phyloP scores from a whole-genome alignment of 1,284 basidiomycete species.

The Fomes fomentarius region DNA sequence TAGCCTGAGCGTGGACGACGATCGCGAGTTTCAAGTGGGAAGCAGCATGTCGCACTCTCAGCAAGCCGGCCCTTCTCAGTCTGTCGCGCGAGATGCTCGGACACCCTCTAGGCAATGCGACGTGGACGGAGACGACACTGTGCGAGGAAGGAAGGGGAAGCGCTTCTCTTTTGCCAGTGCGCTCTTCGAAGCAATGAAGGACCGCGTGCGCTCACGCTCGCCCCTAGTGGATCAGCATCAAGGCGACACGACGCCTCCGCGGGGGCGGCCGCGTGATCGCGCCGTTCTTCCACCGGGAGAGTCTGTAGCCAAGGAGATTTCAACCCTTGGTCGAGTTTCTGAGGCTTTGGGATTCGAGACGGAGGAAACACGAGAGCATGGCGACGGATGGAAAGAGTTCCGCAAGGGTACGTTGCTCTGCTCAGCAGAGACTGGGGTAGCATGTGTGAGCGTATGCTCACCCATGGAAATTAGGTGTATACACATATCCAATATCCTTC shows the following conservation, averaged over 20 bases:
- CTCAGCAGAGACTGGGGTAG: too few species aligned
- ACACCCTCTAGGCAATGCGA: conserved; percentile 23
- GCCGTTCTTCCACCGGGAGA: background rate
- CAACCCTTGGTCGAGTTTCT: conserved; percentile 35
- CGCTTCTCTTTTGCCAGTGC: conserved; percentile 42
- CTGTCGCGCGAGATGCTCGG: conserved; percentile 8
- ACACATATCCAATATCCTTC: conserved; percentile 94
- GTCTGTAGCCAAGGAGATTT: conserved; percentile 24
- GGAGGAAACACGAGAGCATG: conserved; percentile 50
- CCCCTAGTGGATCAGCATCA: conserved; percentile 26
- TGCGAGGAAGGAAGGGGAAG: conserved; percentile 39
- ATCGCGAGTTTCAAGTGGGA: conserved; percentile 30
- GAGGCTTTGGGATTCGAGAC: conserved; percentile 44
- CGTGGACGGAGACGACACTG: conserved; percentile 22
- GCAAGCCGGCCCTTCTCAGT: conserved; percentile 18
- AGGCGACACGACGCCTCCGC: conserved; percentile 30
- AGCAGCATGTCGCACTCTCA: conserved; percentile 25
- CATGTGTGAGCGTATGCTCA: background rate
- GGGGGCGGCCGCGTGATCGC: conserved; percentile 16
- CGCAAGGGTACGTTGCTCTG: conserved; percentile 68
- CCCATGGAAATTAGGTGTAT: conserved; percentile 62
- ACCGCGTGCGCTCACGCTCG: conserved; percentile 46
- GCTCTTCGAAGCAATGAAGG: conserved; percentile 43
- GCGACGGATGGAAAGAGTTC: conserved; percentile 87
- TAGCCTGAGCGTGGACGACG: conserved; percentile 33